phyloP scores from a whole-genome alignment of 495 filamentous ascomycete genomes.

The Bacidia gigantensis region DNA sequence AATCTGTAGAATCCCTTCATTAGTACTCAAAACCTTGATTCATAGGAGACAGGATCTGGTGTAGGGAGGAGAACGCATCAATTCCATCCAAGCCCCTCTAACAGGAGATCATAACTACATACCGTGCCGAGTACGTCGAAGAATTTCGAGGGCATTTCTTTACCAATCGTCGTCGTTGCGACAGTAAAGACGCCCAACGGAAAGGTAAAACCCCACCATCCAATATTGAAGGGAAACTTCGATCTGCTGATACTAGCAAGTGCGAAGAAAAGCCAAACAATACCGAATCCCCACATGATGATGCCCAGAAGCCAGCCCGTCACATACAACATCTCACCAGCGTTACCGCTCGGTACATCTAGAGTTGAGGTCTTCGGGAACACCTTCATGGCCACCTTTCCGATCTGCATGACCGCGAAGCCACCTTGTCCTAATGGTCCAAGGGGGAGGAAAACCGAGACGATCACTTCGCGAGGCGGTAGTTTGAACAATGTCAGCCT shows the following conservation, averaged over 20 bases:
- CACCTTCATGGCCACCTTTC: constrained; percentile 32
- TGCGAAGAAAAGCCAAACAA: constrained; percentile 52
- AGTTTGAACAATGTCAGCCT: constrained; percentile 43
- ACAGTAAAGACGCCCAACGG: constrained; percentile 38
- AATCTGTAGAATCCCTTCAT: constrained; percentile 22
- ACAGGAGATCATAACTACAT: no score
- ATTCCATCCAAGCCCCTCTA: no score
- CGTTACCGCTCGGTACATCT: constrained; percentile 11
- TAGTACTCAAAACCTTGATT: constrained; percentile 4
- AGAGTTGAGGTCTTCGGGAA: constrained; percentile 39
- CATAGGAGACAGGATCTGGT: constrained; percentile 1
- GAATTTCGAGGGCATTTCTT: constrained; percentile 38
- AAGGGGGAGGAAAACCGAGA: constrained; percentile 46
- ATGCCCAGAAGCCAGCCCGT: constrained; percentile 38
- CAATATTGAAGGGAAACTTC: constrained; percentile 51
- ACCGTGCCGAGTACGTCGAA: constrained; percentile 40
- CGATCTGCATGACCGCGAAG: constrained; percentile 43
- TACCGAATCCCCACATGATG: constrained; percentile 46
- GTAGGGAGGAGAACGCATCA: neutral
- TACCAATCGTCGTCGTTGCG: constrained; percentile 33
- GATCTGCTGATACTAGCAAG: constrained; percentile 26
- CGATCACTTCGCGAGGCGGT: constrained; percentile 44
- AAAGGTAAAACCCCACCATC: constrained; percentile 57
- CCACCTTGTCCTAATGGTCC: constrained; percentile 48
- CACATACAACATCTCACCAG: constrained; percentile 40